Evolutionary conservation across 768 basidiomycete genomes (phyloP).

Genomic region (Pleurotus eryngii): DNA sequence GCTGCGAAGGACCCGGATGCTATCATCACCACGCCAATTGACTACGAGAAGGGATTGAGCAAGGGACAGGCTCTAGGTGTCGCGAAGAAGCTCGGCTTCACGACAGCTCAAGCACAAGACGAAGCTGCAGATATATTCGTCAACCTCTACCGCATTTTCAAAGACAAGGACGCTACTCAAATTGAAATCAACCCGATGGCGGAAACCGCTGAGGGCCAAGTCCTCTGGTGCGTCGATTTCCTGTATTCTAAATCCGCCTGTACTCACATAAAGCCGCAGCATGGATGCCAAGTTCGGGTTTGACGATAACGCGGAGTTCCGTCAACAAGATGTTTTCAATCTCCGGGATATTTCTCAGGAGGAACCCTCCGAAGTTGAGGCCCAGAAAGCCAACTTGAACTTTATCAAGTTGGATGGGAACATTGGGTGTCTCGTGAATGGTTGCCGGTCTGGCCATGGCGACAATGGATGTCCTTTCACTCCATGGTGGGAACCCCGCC

Average conservation of each 20-base stretch:
- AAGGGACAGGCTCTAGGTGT: conserved; percentile 67
- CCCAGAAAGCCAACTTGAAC: conserved; percentile 92
- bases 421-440: conserved; percentile 97
- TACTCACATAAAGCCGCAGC: conserved; percentile 36
- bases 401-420: conserved; percentile 99
- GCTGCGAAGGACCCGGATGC: conserved; percentile 92
- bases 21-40: conserved; percentile 93
- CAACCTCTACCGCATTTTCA: conserved; percentile 94
- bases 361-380: conserved; percentile 96
- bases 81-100: conserved; percentile 91
- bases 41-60: conserved; percentile 78
- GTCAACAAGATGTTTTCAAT: conserved; percentile 85
- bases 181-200: conserved; percentile 99
- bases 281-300: conserved; percentile 99
- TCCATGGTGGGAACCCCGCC: conserved; percentile 95
- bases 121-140: conserved; percentile 93
- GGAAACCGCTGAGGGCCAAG: conserved; percentile 84
- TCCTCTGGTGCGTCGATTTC: conserved; percentile 78
- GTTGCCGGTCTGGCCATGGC: conserved; percentile 98
- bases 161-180: conserved; percentile 98
- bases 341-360: conserved; percentile 94
- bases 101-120: conserved; percentile 60
- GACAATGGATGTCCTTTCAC: conserved; percentile 97
- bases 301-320: conserved; percentile 98
- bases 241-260: not conserved